Percentiles rank a stretch among this genome's conserved stretches.
phyloP scores from a whole-genome alignment of 352 stramenopile species.

The Ochromonadaceae sp. region DNA sequence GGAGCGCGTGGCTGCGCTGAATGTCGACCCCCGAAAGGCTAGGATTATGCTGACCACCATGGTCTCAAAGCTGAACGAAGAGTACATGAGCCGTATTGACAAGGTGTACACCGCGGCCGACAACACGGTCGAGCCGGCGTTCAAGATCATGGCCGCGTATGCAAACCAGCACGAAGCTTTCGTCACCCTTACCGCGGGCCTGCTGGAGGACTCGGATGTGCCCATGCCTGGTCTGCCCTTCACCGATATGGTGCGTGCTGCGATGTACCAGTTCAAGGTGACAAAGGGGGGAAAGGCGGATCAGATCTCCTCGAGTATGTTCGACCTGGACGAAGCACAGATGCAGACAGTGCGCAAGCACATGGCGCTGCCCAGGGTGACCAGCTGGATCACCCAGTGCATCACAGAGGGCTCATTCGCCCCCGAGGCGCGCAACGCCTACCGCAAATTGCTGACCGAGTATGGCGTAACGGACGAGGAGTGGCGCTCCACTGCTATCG shows the following conservation, averaged over 20 bases:
- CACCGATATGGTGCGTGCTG: not conserved
- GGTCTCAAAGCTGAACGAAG: not conserved
- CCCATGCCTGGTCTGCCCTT: slow-evolving; percentile 1
- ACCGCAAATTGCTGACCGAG: not conserved
- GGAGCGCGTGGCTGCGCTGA: not conserved
- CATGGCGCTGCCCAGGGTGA: not conserved
- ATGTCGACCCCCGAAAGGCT: slow-evolving; percentile 4
- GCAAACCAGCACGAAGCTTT: not conserved
- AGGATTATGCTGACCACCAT: not conserved
- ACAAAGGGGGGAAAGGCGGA: too few species aligned
- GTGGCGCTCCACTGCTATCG: not conserved
- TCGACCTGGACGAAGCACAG: not conserved
- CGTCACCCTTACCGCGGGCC: not conserved
- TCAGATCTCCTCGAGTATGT: not conserved
- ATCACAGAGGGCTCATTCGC: not conserved
- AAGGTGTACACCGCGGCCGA: not conserved
- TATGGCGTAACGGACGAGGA: not conserved
- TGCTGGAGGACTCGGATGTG: not conserved
- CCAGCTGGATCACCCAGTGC: slow-evolving; percentile 1
- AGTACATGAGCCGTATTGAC: not conserved
- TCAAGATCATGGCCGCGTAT: slow-evolving; percentile 6
- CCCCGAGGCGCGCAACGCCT: not conserved
- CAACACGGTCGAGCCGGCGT: not conserved
- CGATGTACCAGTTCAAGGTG: not conserved
- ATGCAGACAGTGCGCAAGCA: not conserved